Conservation (phyloP, 2,329 filamentous ascomycete genomes). For the Chaetomiaceae sp. region DNA sequence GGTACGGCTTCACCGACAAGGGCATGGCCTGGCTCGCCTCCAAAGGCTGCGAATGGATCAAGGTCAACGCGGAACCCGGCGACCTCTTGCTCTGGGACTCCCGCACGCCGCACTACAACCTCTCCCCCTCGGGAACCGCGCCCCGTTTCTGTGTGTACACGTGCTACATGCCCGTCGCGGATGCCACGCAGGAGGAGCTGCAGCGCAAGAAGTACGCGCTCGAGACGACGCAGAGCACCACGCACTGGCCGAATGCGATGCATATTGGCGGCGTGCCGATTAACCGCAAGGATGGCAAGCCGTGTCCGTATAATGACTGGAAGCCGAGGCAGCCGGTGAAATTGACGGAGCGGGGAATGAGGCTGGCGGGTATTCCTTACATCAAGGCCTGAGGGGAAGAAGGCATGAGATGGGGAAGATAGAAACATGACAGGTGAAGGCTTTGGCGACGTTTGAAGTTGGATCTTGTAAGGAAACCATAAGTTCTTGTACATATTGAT, state of each 20-base stretch:
- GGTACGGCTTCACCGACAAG: conserved; percentile 6
- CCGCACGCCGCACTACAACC: conserved; percentile 5
- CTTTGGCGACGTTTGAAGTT: no score
- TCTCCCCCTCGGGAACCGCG: background rate
- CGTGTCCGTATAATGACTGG: conserved; percentile 1
- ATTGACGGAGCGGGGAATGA: background rate
- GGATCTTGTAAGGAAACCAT: no score
- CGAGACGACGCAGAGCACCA: background rate
- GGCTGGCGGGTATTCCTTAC: background rate
- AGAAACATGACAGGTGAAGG: no score
- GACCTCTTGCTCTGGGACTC: conserved; percentile 4
- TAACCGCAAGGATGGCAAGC: background rate
- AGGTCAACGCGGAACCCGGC: conserved; percentile 4
- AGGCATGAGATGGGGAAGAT: background rate
- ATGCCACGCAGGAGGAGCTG: conserved; percentile 3
- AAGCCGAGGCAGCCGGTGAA: background rate
- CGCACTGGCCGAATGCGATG: conserved; percentile 5
- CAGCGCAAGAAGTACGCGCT: background rate
- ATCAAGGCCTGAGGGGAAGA: conserved; percentile 1
- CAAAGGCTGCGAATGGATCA: conserved; percentile 3
- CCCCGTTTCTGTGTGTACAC: conserved; percentile 4
- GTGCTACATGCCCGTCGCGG: conserved; percentile 3
- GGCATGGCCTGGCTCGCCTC: background rate
- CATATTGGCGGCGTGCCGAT: background rate
- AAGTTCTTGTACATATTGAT: background rate